Conservation (phyloP, 352 stramenopile genomes). For the Peronospora belbahrii region DNA sequence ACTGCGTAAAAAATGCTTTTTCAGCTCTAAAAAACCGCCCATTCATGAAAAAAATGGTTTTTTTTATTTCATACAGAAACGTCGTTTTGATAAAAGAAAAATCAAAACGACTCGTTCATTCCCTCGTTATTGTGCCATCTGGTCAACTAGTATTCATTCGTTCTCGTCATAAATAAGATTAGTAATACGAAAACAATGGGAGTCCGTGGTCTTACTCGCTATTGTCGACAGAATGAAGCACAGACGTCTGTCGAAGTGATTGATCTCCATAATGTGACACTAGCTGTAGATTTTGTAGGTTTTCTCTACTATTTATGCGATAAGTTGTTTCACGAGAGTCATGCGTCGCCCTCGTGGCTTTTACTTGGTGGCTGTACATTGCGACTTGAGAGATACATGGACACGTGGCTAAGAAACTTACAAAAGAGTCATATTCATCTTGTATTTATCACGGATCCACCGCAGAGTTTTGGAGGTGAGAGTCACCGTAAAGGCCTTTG, state of each 20-base stretch:
- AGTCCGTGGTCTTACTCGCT: conserved; percentile 50
- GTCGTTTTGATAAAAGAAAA: too few relatives aligned
- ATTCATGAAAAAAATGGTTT: too few relatives aligned
- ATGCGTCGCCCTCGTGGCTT: conserved; percentile 38
- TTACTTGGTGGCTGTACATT: conserved; percentile 54
- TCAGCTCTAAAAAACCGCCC: too few relatives aligned
- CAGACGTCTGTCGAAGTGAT: conserved; percentile 25
- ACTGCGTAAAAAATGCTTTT: too few relatives aligned
- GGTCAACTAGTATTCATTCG: too few relatives aligned
- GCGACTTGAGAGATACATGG: conserved; percentile 35
- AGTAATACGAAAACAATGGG: too few relatives aligned
- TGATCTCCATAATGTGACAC: conserved; percentile 52
- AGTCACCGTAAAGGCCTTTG: conserved; percentile 61
- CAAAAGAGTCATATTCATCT: conserved; percentile 35
- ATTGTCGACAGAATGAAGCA: conserved; percentile 46
- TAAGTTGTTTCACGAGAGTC: conserved; percentile 32
- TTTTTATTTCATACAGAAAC: too few relatives aligned
- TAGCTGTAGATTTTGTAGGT: conserved; percentile 75
- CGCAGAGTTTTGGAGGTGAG: conserved; percentile 61
- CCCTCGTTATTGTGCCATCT: too few relatives aligned
- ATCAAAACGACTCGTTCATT: too few relatives aligned
- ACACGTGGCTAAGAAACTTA: conserved; percentile 44
- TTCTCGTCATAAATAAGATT: too few relatives aligned
- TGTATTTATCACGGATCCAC: conserved; percentile 66
- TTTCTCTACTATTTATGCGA: conserved; percentile 74